Evolutionary conservation across 2,329 filamentous ascomycete species (phyloP).

Genomic region (Scytalidium sp.): DNA sequence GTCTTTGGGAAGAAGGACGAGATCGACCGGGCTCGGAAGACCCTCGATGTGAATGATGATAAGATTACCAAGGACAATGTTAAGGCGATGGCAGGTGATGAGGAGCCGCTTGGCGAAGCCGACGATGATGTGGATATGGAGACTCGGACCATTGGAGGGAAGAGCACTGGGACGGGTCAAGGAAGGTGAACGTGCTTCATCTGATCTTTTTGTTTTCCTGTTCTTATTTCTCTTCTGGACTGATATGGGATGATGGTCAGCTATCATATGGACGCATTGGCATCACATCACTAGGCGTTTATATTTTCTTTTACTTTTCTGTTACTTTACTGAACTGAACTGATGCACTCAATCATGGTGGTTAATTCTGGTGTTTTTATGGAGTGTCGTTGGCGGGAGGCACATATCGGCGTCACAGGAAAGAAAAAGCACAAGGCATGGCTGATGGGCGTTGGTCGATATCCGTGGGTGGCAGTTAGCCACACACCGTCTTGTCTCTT

Average conservation of each 20-base stretch:
- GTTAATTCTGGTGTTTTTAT: too few relatives aligned
- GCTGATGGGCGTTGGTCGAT: too few relatives aligned
- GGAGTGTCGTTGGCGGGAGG: too few relatives aligned
- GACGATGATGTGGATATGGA: constrained; percentile 47
- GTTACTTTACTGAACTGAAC: too few relatives aligned
- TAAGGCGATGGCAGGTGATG: constrained; percentile 30
- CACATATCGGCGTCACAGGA: too few relatives aligned
- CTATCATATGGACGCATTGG: too few relatives aligned
- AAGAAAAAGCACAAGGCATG: too few relatives aligned
- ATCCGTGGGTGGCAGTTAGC: too few relatives aligned
- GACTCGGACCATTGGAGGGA: constrained; percentile 16
- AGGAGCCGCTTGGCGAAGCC: constrained; percentile 50
- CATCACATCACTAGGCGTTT: constrained; percentile 2
- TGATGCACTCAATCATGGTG: too few relatives aligned
- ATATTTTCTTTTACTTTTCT: constrained; percentile 10
- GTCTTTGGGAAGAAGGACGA: constrained; percentile 84
- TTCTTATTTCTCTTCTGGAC: neutral
- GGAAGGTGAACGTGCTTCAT: neutral
- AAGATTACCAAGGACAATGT: constrained; percentile 53
- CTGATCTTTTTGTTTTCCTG: neutral
- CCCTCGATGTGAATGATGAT: constrained; percentile 67
- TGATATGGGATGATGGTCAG: constrained; percentile 1
- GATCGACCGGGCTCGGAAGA: constrained; percentile 79
- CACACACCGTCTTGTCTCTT: too few relatives aligned
- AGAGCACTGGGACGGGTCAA: constrained; percentile 9